Base-by-base conservation (phyloP, 176 grass and related monocot genomes). In the Carex pumila region DNA sequence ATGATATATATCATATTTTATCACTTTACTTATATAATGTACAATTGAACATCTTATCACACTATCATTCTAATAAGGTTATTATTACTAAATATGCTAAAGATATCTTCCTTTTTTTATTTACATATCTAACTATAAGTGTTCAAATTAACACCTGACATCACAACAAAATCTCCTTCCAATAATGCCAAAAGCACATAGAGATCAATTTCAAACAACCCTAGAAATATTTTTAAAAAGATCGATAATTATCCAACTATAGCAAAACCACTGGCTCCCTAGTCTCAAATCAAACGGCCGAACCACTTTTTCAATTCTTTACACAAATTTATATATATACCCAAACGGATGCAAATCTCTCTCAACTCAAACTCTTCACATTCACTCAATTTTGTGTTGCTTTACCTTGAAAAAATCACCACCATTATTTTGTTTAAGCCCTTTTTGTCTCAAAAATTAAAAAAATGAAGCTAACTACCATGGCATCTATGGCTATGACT, bases 261-360 rank as follows among this genome's bases (percentile, higher is more conserved):
- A 36, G 30, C 14, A 56, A 93, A 97, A 97, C 89, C 90, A 87
- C n/a, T 90, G 84, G 91, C 89, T 87, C 39, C 65, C 31, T 77
- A 32, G 6, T 83, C 61, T 19, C 45, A 69, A 39, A 29, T 71
- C 86, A 79, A 74, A 18, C 34, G 18, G 79, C 34, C 4, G 17
- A 7, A 47, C 60, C 79, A 32, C 45, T 18, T 61, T 81, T 65
- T 49, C 45, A 83, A 30, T n/a, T 55, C 14, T 59, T n/a, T 80
- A 59, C 17, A 37, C 36, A 55, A 36, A 36, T 36, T 59, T 36
- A 39, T 61, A 57, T 61, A 57, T 60, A 60, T 12, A 61, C 57
- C 34, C 37, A 52, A 47, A 50, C 11, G 1, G 14, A 22, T 41
- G 68, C 43, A n/a, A 2, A 50, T 5, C 6, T 17, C 5, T 67